Conservation (phyloP, 768 basidiomycete species). For the Naganishia onofrii region DNA sequence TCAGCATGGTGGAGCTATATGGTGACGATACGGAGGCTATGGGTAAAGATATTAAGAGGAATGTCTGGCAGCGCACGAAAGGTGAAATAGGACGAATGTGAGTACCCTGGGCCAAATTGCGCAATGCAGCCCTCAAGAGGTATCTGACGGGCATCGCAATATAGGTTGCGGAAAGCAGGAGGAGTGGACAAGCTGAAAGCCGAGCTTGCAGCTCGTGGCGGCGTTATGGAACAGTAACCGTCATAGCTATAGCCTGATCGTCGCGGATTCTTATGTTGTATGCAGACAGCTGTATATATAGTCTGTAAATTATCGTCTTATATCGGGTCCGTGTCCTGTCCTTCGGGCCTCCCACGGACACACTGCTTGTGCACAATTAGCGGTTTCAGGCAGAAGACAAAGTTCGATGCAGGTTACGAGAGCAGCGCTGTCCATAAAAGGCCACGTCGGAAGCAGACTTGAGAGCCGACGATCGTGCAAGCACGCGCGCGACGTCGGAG, state of each 20-base stretch:
- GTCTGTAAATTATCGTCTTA: background rate
- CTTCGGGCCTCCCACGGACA: too few species aligned
- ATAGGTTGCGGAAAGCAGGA: slow-evolving; percentile 47
- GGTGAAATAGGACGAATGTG: slow-evolving; percentile 62
- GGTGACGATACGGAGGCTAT: slow-evolving; percentile 71
- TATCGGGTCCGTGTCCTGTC: too few species aligned
- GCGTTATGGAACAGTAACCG: slow-evolving; percentile 20
- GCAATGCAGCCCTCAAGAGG: too few species aligned
- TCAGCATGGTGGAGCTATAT: slow-evolving; percentile 66
- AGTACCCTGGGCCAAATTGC: background rate
- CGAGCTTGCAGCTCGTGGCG: slow-evolving; percentile 10
- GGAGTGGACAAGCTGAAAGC: slow-evolving; percentile 40
- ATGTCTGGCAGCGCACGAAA: slow-evolving; percentile 77
- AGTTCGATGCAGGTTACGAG: too few species aligned
- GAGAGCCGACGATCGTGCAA: background rate
- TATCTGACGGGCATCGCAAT: background rate
- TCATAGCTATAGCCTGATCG: background rate
- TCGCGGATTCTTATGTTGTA: slow-evolving; percentile 1
- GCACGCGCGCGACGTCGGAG: background rate
- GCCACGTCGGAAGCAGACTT: background rate
- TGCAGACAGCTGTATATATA: background rate
- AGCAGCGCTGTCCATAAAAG: too few species aligned
- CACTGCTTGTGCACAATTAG: too few species aligned
- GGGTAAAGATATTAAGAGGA: slow-evolving; percentile 74
- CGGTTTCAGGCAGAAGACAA: too few species aligned